Base-by-base conservation (phyloP, 2,329 filamentous ascomycete genomes). In the Paecilomyces sp. region DNA sequence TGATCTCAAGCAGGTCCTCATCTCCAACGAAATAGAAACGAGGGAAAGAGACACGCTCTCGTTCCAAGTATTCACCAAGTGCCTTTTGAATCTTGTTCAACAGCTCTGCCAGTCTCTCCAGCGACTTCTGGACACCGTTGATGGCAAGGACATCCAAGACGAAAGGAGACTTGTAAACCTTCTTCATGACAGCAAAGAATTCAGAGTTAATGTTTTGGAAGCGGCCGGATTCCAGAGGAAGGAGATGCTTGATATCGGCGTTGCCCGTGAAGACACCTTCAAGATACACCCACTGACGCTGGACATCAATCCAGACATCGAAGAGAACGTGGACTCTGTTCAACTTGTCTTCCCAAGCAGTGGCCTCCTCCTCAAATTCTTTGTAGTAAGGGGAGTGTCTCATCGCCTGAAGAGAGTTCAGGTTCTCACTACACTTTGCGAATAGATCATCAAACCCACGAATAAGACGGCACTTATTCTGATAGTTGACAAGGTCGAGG, bases 251-350 rank as follows among this genome's bases (percentile, higher is more conserved):
- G 81, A 99, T 99, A 71, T 99, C 94, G 47, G 91, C 93, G 71
- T 99, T 99, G 61, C 94, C 94, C 1, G 93, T 97, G 73, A 99
- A 99, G 34, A 99, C 94, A 65, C 94, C 94, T 77, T 99, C 95
- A 4, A 99, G 85, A 74, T 99, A 99, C 7, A 99, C 94, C 94
- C 94, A 99, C 78, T 99, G 94, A 62, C 95, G 89, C 75, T 99
- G 94, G n/a, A 99, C 95, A 76, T 99, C 95, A 68, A 99, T 99
- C 95, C 95, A 99, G 15, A 99, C 92, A 74, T 99, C 94, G 70
- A 99, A 99, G 9, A 99, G 83, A 15, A 99, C 91, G 72, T 99
- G 94, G 2, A 99, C 92, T 54, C 94, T 87, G 74, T 97, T 99
- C 28, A 99, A 83, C 74, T 96, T 96, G 77, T 99, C 95, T 76